Percentiles rank a stretch among this genome's conserved stretches.
phyloP scores from a whole-genome alignment of 768 basidiomycete genomes.

The Mycena crocata region DNA sequence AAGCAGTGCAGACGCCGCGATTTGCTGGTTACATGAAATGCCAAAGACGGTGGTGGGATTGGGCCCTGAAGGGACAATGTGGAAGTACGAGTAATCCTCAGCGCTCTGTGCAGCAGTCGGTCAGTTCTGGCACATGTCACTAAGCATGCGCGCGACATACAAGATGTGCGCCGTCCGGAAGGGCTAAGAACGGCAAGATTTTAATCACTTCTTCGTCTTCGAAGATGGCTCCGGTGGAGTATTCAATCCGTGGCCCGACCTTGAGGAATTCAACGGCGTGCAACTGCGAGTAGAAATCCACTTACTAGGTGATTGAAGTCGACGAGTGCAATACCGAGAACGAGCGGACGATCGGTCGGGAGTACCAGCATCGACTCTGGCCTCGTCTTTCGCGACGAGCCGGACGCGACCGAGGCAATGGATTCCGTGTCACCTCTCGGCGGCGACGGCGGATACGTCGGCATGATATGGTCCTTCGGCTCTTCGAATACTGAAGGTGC shows the following conservation, averaged over 20 bases:
- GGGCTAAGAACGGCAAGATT: conserved; percentile 92
- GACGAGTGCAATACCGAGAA: conserved; percentile 91
- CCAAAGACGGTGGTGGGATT: conserved; percentile 91
- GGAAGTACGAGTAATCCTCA: conserved; percentile 98
- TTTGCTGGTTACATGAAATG: conserved; percentile 99
- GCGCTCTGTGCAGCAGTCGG: conserved; percentile 61
- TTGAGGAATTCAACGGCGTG: conserved; percentile 46
- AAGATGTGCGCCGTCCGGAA: conserved; percentile 97
- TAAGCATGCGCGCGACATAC: conserved; percentile 61
- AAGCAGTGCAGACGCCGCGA: conserved; percentile 80
- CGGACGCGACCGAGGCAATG: conserved; percentile 72
- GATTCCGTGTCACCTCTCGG: conserved; percentile 63
- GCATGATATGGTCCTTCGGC: conserved; percentile 44
- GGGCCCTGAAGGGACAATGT: conserved; percentile 79
- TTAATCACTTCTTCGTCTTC: conserved; percentile 87
- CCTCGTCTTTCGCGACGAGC: conserved; percentile 75
- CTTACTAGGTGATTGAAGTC: conserved; percentile 94
- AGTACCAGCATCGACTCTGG: conserved; percentile 84
- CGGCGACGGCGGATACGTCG: conserved; percentile 72
- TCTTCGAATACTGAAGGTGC: conserved; percentile 60
- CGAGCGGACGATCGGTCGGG: conserved; percentile 67
- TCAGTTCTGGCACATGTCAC: conserved; percentile 18
- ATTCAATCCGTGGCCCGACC: conserved; percentile 95
- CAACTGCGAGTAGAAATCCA: conserved; percentile 30
- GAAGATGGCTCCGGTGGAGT: conserved; percentile 80